Evolutionary conservation across 495 filamentous ascomycete species (phyloP).

Genomic region (Aspergillus asperescens): DNA sequence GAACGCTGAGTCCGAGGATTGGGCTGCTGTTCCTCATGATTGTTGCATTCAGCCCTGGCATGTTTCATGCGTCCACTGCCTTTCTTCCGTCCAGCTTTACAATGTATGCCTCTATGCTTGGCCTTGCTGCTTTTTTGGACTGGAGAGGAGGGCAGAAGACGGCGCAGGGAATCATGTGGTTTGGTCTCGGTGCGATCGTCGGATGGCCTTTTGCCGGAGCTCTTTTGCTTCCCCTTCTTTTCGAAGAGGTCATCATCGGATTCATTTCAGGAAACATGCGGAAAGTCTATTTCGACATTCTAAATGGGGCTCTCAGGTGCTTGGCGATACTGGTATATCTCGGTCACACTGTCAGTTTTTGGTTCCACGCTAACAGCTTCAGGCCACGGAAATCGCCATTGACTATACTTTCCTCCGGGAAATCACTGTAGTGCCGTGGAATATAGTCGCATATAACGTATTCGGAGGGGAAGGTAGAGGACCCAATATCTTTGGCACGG

Average conservation of each 20-base stretch:
- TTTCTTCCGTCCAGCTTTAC: slow-evolving; percentile 94
- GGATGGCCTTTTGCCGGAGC: slow-evolving; percentile 95
- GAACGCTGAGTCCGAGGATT: slow-evolving; percentile 69
- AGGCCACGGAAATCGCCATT: slow-evolving; percentile 56
- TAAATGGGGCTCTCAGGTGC: slow-evolving; percentile 62
- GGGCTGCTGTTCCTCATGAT: slow-evolving; percentile 77
- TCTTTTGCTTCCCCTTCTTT: slow-evolving; percentile 72
- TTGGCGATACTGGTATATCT: slow-evolving; percentile 63
- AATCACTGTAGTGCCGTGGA: slow-evolving; percentile 72
- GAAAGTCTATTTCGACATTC: slow-evolving; percentile 50
- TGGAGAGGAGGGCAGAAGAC: slow-evolving; percentile 70
- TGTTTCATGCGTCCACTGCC: slow-evolving; percentile 83
- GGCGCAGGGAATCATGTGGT: slow-evolving; percentile 82
- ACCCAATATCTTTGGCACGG: slow-evolving; percentile 91
- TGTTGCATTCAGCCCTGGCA: slow-evolving; percentile 73
- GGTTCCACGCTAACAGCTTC: slow-evolving; percentile 21
- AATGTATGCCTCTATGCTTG: slow-evolving; percentile 91
- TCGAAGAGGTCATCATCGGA: slow-evolving; percentile 68
- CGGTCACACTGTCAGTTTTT: background rate
- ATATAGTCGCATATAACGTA: slow-evolving; percentile 94
- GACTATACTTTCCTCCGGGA: slow-evolving; percentile 82
- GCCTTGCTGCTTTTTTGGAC: slow-evolving; percentile 82
- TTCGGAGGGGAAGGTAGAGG: slow-evolving; percentile 72
- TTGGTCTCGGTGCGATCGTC: slow-evolving; percentile 79
- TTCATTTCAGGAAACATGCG: slow-evolving; percentile 52